Base-by-base conservation (phyloP, 2,329 filamentous ascomycete species). In the Scedosporium aurantiacum region DNA sequence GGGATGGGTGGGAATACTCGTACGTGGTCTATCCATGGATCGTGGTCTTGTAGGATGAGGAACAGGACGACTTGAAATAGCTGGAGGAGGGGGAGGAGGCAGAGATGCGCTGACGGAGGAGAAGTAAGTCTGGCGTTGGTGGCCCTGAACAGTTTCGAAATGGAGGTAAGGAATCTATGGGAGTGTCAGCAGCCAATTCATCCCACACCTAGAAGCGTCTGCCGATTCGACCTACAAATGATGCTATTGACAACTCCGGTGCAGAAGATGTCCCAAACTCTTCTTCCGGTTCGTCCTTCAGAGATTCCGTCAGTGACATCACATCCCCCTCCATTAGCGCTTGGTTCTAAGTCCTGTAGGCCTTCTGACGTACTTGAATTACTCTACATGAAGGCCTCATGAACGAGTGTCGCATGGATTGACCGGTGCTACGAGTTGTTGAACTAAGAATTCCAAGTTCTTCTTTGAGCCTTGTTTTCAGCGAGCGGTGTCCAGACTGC, bases 361-460 rank as follows among this genome's bases (percentile, higher is more conserved):
- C n/a, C 43, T 14, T 37, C 16, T n/a, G 43, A 47, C 43, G 21
- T 47, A 47, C 43, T 47, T 47, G 43, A 23, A 47, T 23, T 47
- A 47, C 43, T 47, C 43, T 47, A 23, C 43, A 47, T 23, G 43
- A 47, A 2, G 16, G 43, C 10, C 43, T 47, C n/a, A 47, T 47
- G 43, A 47, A 47, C 5, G 43, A 4, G 8, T 18, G 16, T 47
- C 43, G 14, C 7, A 21, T 47, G 4, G 43, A 47, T 47, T 47
- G 43, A 7, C 43, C 21, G 8, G 21, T 23, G 4, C 21, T 6
- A 23, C 43, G 16, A 47, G 43, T 23, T n/a, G 43, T 47, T 14
- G 43, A 25, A 61, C 63, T 28, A 56, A 62, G 58, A 62, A 61
- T 5, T 60, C 43, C 37, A 58, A 64, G 7, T 61, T 61, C 16